Conservation (phyloP, 106 monocot species). For the Allium sativum region DNA sequence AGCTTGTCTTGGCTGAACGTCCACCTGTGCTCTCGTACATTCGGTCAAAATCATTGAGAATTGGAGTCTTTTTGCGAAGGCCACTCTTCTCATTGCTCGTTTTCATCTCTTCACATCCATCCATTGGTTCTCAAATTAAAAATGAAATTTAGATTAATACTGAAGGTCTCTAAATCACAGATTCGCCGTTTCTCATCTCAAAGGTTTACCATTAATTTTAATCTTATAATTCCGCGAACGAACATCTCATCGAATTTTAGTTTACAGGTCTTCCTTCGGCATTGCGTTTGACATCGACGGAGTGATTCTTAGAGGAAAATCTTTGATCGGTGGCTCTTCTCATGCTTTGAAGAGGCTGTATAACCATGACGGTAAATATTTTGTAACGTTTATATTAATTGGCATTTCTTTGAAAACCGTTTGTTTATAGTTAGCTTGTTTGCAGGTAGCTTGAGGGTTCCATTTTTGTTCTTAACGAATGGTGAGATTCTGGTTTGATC, state of each 20-base stretch:
- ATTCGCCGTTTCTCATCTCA: too few relatives aligned
- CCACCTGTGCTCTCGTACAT: too few relatives aligned
- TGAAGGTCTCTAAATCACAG: too few relatives aligned
- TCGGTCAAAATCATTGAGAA: too few relatives aligned
- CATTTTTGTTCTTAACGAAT: slow-evolving; percentile 85
- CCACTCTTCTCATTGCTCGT: too few relatives aligned
- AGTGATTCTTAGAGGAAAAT: slow-evolving; percentile 64
- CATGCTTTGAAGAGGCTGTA: slow-evolving; percentile 65
- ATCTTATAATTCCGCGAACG: too few relatives aligned
- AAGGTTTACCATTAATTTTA: too few relatives aligned
- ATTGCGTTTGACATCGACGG: slow-evolving; percentile 95
- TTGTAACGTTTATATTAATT: neutral
- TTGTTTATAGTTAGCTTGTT: neutral
- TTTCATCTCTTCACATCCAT: too few relatives aligned
- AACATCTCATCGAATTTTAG: neutral
- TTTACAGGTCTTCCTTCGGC: slow-evolving; percentile 62
- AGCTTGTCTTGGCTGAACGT: too few relatives aligned
- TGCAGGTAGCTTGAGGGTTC: slow-evolving; percentile 68
- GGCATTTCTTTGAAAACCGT: neutral
- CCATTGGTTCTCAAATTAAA: too few relatives aligned
- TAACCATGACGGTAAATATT: slow-evolving; percentile 35
- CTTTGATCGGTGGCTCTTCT: slow-evolving; percentile 63
- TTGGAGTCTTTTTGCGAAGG: too few relatives aligned
- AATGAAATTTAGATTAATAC: too few relatives aligned
- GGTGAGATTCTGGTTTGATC: slow-evolving; percentile 29